Evolutionary conservation across 169 alveolate genomes (phyloP), one percentile per base, ranked within the genome.

Genomic region (Plasmodium malariae): DNA sequence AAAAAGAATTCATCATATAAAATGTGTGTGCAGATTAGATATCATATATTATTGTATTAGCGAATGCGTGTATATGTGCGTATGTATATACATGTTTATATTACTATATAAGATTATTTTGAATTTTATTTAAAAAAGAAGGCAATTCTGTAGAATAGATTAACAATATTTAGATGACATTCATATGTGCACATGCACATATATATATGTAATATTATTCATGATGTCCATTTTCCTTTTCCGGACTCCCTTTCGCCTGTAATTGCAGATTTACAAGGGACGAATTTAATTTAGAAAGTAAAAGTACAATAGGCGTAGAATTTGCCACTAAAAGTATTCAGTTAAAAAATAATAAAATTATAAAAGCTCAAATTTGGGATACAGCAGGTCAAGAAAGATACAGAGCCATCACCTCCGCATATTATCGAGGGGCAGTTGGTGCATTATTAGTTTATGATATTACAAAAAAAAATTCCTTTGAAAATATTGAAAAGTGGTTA

Each of bases 381-480:
- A 98, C 99, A n/a, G 99, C 99, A 14, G 99, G 99, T 9, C 99
- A 99, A 92, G 99, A 99, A 91, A 95, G 99, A 71, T 99, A 98
- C 93, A 93, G 99, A 72, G 99, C 99, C 59, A 99, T 99, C 37
- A 98, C 99, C 24, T 96, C 98, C 9, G 99, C 99, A 34, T 98
- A 99, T 95, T 99, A 99, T 94, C 94, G 99, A 76, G 99, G 99
- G 36, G 99, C 99, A 5, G 98, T 98, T 21, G 99, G 99, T 17
- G 99, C 99, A 7, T 93, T 99, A 73, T 94, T 99, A 36, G 99
- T 98, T 51, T 99, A 98, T 93, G 99, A 99, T 93, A 98, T 99
- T 36, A 97, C 99, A 24, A 98, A 98, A 92, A 93, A 96, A 92
- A 88, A 93, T 88, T 95, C 99, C 34, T 99, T 98, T 89, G 98